A percentile compares a stretch with the other conserved stretches of the same genome.
Conservation (phyloP, 2,329 filamentous ascomycete species). For the Trichoderma aggressivum region DNA sequence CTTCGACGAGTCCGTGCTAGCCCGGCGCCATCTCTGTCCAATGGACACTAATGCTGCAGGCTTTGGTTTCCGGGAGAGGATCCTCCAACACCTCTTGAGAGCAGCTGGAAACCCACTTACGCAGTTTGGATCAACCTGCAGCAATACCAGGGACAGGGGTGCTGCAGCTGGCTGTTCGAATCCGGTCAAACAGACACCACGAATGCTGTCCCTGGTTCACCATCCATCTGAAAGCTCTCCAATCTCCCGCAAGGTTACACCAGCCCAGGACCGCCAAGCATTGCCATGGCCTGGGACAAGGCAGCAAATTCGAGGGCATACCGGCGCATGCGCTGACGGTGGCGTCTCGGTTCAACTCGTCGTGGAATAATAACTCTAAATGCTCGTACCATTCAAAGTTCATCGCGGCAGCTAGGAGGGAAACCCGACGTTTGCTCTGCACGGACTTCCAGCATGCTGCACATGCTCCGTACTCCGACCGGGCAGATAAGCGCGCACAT, state of each 20-base stretch:
- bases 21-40: conserved; percentile 1
- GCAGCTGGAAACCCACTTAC: conserved; percentile 14
- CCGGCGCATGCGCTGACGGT: conserved; percentile 6
- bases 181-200: background rate
- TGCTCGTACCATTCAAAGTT: conserved; percentile 11
- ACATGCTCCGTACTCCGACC: background rate
- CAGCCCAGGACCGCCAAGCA: background rate
- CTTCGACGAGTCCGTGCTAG: conserved; percentile 1
- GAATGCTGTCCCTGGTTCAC: background rate
- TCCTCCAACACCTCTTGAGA: conserved; percentile 11
- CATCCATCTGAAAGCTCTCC: background rate
- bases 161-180: conserved; percentile 10
- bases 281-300: background rate
- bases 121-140: conserved; percentile 19
- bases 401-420: conserved; percentile 5
- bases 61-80: conserved; percentile 18
- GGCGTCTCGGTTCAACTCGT: conserved; percentile 14
- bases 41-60: conserved; percentile 14
- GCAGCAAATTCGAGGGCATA: background rate
- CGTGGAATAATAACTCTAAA: conserved; percentile 10
- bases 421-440: background rate
- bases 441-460: background rate
- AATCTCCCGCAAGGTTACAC: conserved; percentile 6
- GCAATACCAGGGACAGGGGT: conserved; percentile 16
- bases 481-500: conserved; percentile 10